Base-by-base conservation (phyloP, 2,329 filamentous ascomycete genomes). In the Fusarium marasasianum region DNA sequence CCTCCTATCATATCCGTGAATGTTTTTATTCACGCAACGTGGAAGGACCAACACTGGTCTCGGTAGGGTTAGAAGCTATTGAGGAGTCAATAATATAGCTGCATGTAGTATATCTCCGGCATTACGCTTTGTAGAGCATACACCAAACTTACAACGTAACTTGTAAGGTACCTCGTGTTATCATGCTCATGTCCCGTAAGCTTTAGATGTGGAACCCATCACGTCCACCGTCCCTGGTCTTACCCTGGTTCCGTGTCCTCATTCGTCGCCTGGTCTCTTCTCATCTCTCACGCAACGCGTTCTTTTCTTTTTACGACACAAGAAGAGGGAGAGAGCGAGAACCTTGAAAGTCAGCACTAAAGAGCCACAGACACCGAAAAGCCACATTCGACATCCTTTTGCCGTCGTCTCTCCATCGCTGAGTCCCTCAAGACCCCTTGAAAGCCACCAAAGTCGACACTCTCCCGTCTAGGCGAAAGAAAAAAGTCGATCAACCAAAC, bases 271-370 rank as follows among this genome's bases (percentile, higher is more conserved):
- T 79, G 72, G 47, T 78, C 53, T 67, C 60, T 71, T 67, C 70
- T 72, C 66, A 66, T 74, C 66, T 70, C 66, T 70, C 74, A 59
- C 67, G 73, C 69, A 70, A 73, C 77, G 73, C 77, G 75, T 76
- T 75, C 76, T 76, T 79, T 79, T 75, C 61, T 76, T 79, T 79
- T 79, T 77, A 65, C 60, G 76, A 74, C 72, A 69, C 58, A 68
- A 54, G 56, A 66, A 47, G 59, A 70, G 59, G 60, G 43, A 71
- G 67, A 70, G 53, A 59, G 37, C 35, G 18, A 76, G 66, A 72
- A 72, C 67, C 71, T 72, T 69, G 73, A 72, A 72, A 73, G 64
- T 67, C 72, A 76, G 63, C 71, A 74, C 73, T 66, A 73, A 71
- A 63, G 41, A 66, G 64, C 57, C 54, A 72, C 63, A 72, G 67